Evolutionary conservation across 176 grass and related monocot genomes (phyloP).

Genomic region (Carex pumila): DNA sequence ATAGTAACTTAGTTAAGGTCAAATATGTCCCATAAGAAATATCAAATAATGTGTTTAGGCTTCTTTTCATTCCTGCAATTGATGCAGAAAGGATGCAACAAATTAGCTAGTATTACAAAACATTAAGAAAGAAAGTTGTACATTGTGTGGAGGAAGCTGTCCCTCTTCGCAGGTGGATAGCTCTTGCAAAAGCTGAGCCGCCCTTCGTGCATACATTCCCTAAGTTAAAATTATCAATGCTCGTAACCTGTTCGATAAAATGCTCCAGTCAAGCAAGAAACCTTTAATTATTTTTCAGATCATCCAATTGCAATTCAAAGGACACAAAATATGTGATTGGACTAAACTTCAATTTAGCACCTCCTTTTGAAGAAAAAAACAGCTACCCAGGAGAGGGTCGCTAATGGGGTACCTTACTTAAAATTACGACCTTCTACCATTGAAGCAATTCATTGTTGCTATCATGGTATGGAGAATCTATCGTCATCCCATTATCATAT

Average conservation of each 20-base stretch:
- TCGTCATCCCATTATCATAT: too few species aligned
- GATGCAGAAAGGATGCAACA: neutral
- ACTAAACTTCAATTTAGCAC: neutral
- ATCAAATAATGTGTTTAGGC: neutral
- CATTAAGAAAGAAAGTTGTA: conserved; percentile 9
- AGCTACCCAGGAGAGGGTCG: too few species aligned
- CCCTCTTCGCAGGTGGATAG: conserved; percentile 63
- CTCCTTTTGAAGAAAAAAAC: neutral
- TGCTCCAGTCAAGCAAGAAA: neutral
- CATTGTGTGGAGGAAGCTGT: conserved; percentile 56
- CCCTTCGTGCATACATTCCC: conserved; percentile 68
- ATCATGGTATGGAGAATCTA: neutral
- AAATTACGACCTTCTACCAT: neutral
- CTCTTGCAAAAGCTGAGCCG: conserved; percentile 69
- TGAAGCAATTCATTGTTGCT: neutral
- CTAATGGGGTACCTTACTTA: neutral
- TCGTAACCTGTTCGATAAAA: conserved; percentile 29
- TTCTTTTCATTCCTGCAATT: neutral
- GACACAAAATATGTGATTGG: neutral
- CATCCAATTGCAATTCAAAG: neutral
- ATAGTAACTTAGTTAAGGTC: neutral
- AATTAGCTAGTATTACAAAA: conserved; percentile 12
- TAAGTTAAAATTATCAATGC: conserved; percentile 6
- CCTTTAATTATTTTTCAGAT: neutral
- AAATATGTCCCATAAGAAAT: neutral